Base-by-base conservation (phyloP, 495 filamentous ascomycete genomes). In the Tirmania nivea region DNA sequence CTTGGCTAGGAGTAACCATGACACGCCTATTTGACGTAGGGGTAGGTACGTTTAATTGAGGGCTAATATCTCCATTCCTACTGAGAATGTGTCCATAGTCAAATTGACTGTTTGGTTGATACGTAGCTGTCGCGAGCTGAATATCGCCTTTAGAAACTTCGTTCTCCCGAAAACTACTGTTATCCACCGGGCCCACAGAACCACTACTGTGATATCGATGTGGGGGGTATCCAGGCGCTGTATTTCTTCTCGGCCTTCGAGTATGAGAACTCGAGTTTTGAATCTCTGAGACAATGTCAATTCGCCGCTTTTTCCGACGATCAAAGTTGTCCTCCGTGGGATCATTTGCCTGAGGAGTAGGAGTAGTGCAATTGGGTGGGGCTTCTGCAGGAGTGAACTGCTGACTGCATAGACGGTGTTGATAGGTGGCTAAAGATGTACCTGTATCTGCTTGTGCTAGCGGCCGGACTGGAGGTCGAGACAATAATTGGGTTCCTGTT, bases 321-420 rank as follows among this genome's bases (percentile, higher is more conserved):
- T 45, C 39, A 2, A 45, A 45, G 17, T 45, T 45, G 17, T 45
- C 39, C 12, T 56, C 9, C 3, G 19, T 8, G 10, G 17, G 17
- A 36, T 53, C 49, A n/a, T 39, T 55, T 53, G 51, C 37, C 39
- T 48, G 8, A 19, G 35, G 36, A 48, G 39, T 34, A 56, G n/a
- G 21, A 50, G 54, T 17, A 49, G 16, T 59, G 12, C 50, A 47
- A 14, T 56, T 47, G 14, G 52, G 52, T 16, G 71, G 49, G 66
- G 71, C 55, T 69, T 73, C 25, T 42, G 70, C 69, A 21, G 77
- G 71, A 16, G 78, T 78, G 12, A 77, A 77, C 59, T 76, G 25
- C 25, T 31, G 25, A 5, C 7, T 31, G 25, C 25, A 7, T 31
- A 31, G 25, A 31, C 25, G 4, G 25, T 31, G 25, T 31, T 31